These are phyloP conservation scores for Aspergillus saccharolyticus DNA, from an alignment of 495 filamentous ascomycete genomes.

Conservation along the genomic window DNA sequence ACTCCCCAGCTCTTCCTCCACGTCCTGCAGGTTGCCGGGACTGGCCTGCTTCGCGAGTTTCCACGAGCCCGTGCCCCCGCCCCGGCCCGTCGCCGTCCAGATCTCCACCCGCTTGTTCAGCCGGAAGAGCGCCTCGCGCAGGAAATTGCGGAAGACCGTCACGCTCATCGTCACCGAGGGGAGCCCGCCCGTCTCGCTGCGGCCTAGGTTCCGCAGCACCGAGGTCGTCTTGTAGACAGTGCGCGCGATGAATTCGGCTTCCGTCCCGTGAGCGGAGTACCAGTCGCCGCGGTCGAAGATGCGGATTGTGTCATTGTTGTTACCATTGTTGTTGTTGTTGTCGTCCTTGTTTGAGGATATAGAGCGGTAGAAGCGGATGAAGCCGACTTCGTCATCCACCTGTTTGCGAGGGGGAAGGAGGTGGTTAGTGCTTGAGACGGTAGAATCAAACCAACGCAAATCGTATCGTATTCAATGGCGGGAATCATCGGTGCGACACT, in stretches of 20 bases:
- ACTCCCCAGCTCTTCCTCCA: slow-evolving; percentile 87
- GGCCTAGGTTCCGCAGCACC: slow-evolving; percentile 82
- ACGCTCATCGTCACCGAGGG: slow-evolving; percentile 90
- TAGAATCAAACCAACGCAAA: no score
- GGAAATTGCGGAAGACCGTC: slow-evolving; percentile 92
- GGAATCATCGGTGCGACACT: no score
- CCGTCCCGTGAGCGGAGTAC: slow-evolving; percentile 88
- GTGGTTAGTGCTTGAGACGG: not conserved
- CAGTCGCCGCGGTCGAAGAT: slow-evolving; percentile 94
- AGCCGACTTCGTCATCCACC: slow-evolving; percentile 94
- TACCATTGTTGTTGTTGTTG: slow-evolving; percentile 61
- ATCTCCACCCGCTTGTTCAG: slow-evolving; percentile 89
- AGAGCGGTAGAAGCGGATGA: slow-evolving; percentile 89
- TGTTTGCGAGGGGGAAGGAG: slow-evolving; percentile 21
- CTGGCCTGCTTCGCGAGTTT: slow-evolving; percentile 87
- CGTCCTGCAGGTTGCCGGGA: slow-evolving; percentile 92
- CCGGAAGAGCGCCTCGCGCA: slow-evolving; percentile 88
- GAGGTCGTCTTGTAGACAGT: slow-evolving; percentile 98
- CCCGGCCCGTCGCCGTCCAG: slow-evolving; percentile 60
- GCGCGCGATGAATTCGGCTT: slow-evolving; percentile 90
- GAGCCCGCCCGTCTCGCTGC: slow-evolving; percentile 73
- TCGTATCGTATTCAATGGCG: not conserved
- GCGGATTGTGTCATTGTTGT: slow-evolving; percentile 62
- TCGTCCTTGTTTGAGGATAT: slow-evolving; percentile 60
- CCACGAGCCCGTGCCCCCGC: slow-evolving; percentile 62